phyloP scores from a whole-genome alignment of 164 flowering plant genomes.

The Chimonanthus praecox region DNA sequence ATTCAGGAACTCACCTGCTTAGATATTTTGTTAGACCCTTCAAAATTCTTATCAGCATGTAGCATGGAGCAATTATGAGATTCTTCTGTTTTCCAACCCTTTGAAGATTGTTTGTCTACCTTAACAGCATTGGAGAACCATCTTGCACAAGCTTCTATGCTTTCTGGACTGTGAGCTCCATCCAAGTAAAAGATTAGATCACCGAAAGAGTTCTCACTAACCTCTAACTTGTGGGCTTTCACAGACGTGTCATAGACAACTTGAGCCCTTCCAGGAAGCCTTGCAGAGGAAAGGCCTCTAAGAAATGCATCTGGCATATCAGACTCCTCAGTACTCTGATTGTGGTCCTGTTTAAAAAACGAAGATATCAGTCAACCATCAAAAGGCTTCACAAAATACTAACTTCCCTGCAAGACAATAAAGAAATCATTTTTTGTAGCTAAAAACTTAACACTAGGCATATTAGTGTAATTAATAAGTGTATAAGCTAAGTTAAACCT shows the following conservation, averaged over 20 bases:
- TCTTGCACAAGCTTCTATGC: slow-evolving; percentile 82
- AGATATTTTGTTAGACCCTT: slow-evolving; percentile 26
- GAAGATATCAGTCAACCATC: neutral
- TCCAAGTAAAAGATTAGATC: slow-evolving; percentile 76
- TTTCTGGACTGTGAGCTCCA: slow-evolving; percentile 95
- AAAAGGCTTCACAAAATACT: neutral
- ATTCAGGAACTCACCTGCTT: slow-evolving; percentile 41
- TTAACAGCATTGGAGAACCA: slow-evolving; percentile 68
- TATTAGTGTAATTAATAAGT: no score
- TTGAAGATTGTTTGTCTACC: slow-evolving; percentile 18
- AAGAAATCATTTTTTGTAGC: no score
- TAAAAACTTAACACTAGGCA: no score
- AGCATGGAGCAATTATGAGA: slow-evolving; percentile 19
- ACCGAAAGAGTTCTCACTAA: slow-evolving; percentile 29
- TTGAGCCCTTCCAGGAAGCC: slow-evolving; percentile 66
- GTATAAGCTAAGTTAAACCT: no score
- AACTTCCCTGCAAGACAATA: neutral
- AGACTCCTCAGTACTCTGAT: slow-evolving; percentile 30
- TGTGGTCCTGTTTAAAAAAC: neutral
- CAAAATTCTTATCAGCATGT: slow-evolving; percentile 13
- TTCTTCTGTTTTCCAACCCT: slow-evolving; percentile 13
- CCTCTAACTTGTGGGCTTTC: slow-evolving; percentile 8
- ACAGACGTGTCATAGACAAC: slow-evolving; percentile 37
- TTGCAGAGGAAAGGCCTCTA: slow-evolving; percentile 72
- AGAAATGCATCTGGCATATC: slow-evolving; percentile 56